Conservation (phyloP, 495 filamentous ascomycete species). For the Lophiotrema nucula region DNA sequence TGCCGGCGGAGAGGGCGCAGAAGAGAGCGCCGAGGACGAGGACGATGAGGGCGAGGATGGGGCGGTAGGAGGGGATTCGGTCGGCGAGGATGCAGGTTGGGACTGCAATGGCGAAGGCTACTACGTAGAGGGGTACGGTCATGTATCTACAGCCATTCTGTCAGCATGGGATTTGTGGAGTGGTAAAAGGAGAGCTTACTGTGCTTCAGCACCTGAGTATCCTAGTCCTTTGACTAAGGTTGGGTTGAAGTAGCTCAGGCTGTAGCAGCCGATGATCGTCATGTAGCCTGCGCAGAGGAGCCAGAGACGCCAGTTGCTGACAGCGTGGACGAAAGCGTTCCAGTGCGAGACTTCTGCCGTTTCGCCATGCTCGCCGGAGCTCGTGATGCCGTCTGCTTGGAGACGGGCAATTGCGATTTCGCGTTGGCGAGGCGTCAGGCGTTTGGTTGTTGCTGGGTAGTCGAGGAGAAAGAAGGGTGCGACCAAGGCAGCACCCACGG, state of each 20-base stretch:
- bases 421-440: constrained; percentile 35
- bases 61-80: constrained; percentile 1
- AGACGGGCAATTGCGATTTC: constrained; percentile 41
- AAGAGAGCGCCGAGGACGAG: constrained; percentile 8
- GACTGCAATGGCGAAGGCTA: constrained; percentile 13
- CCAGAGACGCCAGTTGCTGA: constrained; percentile 41
- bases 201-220: constrained; percentile 44
- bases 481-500: constrained; percentile 49
- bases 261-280: constrained; percentile 43
- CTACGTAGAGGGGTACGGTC: constrained; percentile 12
- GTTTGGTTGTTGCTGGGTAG: constrained; percentile 50
- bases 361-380: constrained; percentile 9
- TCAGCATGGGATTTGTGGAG: neutral
- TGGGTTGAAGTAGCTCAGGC: constrained; percentile 54
- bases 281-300: constrained; percentile 36
- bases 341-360: constrained; percentile 28
- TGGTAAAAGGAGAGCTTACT: constrained; percentile 43
- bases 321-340: constrained; percentile 39
- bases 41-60: neutral
- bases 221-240: constrained; percentile 51
- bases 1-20: constrained; percentile 14
- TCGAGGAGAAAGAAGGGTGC: constrained; percentile 59
- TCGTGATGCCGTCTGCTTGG: constrained; percentile 31
- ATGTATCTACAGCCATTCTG: constrained; percentile 7
- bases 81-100: constrained; percentile 16